Evolutionary conservation across 73 alveolate genomes (phyloP), one percentile per base, ranked within the genome.

Genomic region (Halteria grandinella): DNA sequence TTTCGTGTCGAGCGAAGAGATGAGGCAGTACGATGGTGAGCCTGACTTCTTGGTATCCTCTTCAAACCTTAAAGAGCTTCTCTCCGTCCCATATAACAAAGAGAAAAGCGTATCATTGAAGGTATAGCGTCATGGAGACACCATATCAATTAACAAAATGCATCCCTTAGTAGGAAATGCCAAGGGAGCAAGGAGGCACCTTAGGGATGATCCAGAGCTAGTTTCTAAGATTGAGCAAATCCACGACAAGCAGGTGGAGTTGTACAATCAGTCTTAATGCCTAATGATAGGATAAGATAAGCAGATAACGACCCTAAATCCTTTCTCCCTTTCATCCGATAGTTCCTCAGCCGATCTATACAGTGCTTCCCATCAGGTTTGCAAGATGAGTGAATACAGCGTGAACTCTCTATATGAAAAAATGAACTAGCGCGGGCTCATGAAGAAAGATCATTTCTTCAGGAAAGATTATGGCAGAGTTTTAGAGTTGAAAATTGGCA

Each of bases 401-500:
- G 39, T 45, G 4, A 73, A 73, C 50, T 20, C 15, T 8, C 75
- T 73, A 7, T 73, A 73, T 53, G 18, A 73, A n/a, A 73, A 34
- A 23, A 24, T 73, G 63, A 34, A 25, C 24, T 34, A 18, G 15
- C 52, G 37, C 20, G 85, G 85, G 7, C 8, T 53, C 7, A 73
- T 73, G 75, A 32, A 73, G 27, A 51, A 73, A 33, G 63, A 73
- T 37, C 85, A 73, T 25, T 53, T 32, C 39, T 73, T 54, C 27
- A 73, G 85, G 41, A 73, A 73, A 27, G 85, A 73, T 23, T 54
- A 31, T 54, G 85, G 85, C 14, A 53, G 85, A 32, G 85, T 73
- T 15, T 39, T 73, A 4, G 48, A 73, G 50, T 64, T 73, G 10
- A 39, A 48, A 23, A 32, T 73, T 7, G 85, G 85, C 10, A 39